Evolutionary conservation across 1,284 basidiomycete species (phyloP).

Genomic region (Microbotryomycetes sp.): DNA sequence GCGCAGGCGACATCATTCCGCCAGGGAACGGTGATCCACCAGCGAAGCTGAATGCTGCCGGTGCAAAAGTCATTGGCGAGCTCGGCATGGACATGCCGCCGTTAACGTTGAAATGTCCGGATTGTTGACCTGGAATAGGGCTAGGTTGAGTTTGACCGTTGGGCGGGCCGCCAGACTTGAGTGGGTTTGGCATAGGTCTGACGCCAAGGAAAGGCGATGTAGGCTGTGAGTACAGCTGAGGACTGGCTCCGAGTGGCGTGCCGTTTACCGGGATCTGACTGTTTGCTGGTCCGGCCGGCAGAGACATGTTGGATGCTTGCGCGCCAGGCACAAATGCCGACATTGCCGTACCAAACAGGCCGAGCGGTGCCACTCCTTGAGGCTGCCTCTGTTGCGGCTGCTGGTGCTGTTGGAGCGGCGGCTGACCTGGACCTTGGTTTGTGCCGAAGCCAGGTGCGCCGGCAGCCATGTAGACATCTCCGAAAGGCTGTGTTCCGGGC

Average conservation of each 20-base stretch:
- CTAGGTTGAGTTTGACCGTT: background rate
- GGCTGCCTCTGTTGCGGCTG: background rate
- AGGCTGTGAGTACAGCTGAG: background rate
- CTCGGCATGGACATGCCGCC: background rate
- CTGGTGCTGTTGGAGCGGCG: background rate
- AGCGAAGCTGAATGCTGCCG: background rate
- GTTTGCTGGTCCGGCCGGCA: background rate
- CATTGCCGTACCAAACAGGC: background rate
- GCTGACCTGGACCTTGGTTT: too few relatives aligned
- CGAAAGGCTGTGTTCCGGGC: background rate
- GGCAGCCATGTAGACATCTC: conserved; percentile 9
- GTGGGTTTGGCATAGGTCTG: background rate
- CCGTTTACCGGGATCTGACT: background rate
- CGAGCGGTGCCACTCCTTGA: background rate
- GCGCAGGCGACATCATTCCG: background rate
- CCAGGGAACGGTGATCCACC: background rate
- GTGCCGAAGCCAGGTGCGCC: conserved; percentile 1
- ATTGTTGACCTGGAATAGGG: background rate
- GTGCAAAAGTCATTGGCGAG: background rate
- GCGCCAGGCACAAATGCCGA: conserved; percentile 5
- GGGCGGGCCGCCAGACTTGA: background rate
- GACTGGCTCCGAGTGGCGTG: background rate
- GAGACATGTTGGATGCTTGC: background rate
- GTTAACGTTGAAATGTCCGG: background rate
- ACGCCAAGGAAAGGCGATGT: conserved; percentile 15